These are phyloP conservation scores for Davidsoniella neocaledoniae DNA, from an alignment of 2,329 filamentous ascomycete genomes.

Conservation along the genomic window DNA sequence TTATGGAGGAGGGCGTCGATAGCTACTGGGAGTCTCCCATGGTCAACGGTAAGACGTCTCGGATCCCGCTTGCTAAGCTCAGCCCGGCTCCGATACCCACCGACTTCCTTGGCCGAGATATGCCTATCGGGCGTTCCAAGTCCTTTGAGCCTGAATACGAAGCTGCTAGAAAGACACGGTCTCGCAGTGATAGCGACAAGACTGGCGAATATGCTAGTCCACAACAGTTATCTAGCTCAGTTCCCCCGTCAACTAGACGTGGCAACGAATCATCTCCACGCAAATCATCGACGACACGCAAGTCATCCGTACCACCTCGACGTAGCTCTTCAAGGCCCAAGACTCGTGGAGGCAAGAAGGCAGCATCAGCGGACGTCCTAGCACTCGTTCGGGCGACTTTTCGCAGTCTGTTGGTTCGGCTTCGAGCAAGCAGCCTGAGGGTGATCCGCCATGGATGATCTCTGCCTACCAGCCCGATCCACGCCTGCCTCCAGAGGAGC, in stretches of 20 bases:
- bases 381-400: slow-evolving; percentile 44
- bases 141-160: slow-evolving; percentile 19
- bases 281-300: slow-evolving; percentile 21
- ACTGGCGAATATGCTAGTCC: slow-evolving; percentile 17
- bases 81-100: slow-evolving; percentile 62
- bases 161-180: slow-evolving; percentile 42
- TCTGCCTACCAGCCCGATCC: slow-evolving; percentile 94
- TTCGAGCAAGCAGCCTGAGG: slow-evolving; percentile 55
- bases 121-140: slow-evolving; percentile 38
- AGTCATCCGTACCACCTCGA: slow-evolving; percentile 28
- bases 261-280: slow-evolving; percentile 9
- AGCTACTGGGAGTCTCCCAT: slow-evolving; percentile 30
- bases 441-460: slow-evolving; percentile 88
- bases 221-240: slow-evolving; percentile 4
- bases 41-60: slow-evolving; percentile 40
- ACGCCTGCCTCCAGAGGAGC: slow-evolving; percentile 81
- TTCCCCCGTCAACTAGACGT: slow-evolving; percentile 8
- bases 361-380: slow-evolving; percentile 44
- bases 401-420: slow-evolving; percentile 13
- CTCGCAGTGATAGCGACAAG: slow-evolving; percentile 53
- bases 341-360: slow-evolving; percentile 24
- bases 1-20: slow-evolving; percentile 40
- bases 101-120: slow-evolving; percentile 58
- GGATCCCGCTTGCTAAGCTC: slow-evolving; percentile 70
- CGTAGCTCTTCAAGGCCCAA: slow-evolving; percentile 18